Conservation (phyloP, 139 green algal genomes). For the Chlorella vulgaris region DNA sequence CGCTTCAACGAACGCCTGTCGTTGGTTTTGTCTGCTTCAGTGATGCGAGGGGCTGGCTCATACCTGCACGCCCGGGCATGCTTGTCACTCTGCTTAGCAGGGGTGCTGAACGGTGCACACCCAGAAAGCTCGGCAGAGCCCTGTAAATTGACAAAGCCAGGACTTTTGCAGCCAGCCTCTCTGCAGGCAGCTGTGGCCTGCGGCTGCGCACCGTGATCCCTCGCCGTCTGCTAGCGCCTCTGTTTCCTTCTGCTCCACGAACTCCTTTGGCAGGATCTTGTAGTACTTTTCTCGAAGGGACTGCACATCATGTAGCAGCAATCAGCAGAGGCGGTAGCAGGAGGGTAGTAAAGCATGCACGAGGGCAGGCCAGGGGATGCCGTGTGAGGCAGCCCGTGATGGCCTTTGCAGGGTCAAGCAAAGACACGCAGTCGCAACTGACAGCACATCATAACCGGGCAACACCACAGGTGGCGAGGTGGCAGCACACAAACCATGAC, state of each 20-base stretch:
- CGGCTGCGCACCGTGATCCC: neutral
- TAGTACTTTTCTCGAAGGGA: neutral
- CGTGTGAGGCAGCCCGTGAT: too few relatives aligned
- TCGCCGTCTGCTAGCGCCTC: neutral
- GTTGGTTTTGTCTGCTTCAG: conserved; percentile 35
- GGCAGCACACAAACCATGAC: neutral
- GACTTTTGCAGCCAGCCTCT: too few relatives aligned
- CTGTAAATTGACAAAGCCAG: too few relatives aligned
- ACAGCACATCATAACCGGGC: too few relatives aligned
- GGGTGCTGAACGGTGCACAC: neutral
- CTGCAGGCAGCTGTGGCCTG: too few relatives aligned
- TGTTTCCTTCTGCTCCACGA: conserved; percentile 23
- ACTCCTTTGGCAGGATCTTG: conserved; percentile 32
- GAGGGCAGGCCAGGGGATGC: too few relatives aligned
- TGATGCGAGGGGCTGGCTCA: conserved; percentile 40
- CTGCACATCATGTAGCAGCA: conserved; percentile 4
- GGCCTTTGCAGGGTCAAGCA: too few relatives aligned
- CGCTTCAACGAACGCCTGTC: conserved; percentile 40
- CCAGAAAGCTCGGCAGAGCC: too few relatives aligned
- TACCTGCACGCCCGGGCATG: conserved; percentile 29
- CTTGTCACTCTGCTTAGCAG: neutral
- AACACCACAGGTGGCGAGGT: too few relatives aligned
- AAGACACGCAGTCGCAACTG: too few relatives aligned
- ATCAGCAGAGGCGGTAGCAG: neutral
- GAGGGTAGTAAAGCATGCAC: neutral